Evolutionary conservation across 208 protist genomes (phyloP).

Genomic region (Zelonia costaricensis): DNA sequence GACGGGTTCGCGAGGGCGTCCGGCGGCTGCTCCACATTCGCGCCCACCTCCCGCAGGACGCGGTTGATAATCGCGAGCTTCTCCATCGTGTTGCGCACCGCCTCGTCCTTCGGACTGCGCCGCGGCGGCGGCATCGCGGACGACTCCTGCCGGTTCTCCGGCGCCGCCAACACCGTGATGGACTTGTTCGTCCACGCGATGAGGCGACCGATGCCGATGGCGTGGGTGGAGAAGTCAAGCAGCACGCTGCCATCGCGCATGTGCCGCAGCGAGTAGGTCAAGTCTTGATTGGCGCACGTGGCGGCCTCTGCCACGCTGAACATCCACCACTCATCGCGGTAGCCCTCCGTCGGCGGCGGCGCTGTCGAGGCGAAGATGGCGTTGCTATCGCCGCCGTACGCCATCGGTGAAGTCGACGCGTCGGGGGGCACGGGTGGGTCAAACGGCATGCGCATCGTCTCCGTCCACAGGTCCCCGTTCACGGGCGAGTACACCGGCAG

Average conservation of each 20-base stretch:
- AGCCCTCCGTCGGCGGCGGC: neutral
- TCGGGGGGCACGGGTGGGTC: neutral
- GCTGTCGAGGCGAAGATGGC: neutral
- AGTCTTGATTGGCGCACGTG: conserved; percentile 56
- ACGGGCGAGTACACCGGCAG: conserved; percentile 74
- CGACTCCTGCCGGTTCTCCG: conserved; percentile 37
- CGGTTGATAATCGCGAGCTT: conserved; percentile 62
- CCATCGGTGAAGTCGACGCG: conserved; percentile 2
- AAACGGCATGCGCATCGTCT: neutral
- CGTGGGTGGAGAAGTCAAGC: conserved; percentile 63
- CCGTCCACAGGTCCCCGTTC: conserved; percentile 52
- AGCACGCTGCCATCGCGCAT: conserved; percentile 61
- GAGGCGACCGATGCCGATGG: conserved; percentile 51
- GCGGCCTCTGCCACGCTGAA: conserved; percentile 54
- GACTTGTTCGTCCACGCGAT: conserved; percentile 58
- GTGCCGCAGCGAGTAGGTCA: conserved; percentile 70
- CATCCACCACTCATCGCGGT: conserved; percentile 33
- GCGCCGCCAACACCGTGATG: conserved; percentile 58
- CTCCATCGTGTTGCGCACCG: conserved; percentile 46
- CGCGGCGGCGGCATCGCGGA: conserved; percentile 53
- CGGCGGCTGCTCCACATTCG: conserved; percentile 14
- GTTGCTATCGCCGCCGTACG: neutral
- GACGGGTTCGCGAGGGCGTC: conserved; percentile 20
- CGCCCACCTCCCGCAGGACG: conserved; percentile 37
- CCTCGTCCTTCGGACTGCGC: conserved; percentile 41